Evolutionary conservation across 2,329 filamentous ascomycete species (phyloP).

Genomic region (Microsporum ferrugineum): DNA sequence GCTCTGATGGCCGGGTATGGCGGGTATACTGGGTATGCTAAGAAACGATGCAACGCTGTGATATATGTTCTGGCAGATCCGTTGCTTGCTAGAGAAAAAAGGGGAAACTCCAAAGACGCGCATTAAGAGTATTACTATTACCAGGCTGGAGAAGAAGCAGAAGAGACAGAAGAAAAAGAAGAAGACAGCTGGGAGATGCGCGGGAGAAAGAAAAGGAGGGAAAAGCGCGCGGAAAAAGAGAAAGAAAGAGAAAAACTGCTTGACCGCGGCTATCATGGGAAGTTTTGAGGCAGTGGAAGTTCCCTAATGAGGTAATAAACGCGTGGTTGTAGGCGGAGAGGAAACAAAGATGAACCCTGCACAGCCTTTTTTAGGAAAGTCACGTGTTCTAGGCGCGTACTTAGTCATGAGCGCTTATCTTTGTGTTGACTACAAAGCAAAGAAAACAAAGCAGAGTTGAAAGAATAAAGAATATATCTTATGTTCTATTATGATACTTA

Average conservation of each 20-base stretch:
- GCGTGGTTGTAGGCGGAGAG: neutral
- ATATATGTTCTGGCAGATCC: neutral
- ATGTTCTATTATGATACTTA: neutral
- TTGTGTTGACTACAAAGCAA: neutral
- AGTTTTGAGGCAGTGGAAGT: conserved; percentile 6
- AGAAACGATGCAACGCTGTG: neutral
- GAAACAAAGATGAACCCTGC: neutral
- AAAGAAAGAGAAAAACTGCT: neutral
- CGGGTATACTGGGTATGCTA: neutral
- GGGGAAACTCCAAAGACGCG: neutral
- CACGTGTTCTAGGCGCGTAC: neutral
- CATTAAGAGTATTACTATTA: conserved; percentile 1
- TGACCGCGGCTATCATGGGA: conserved; percentile 6
- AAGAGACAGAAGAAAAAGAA: neutral
- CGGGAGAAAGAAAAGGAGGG: neutral
- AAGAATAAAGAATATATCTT: neutral
- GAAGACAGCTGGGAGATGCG: neutral
- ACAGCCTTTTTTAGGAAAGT: neutral
- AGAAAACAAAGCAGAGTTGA: neutral
- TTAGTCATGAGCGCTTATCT: neutral
- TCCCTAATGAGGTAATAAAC: conserved; percentile 6
- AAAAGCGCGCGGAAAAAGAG: conserved; percentile 3
- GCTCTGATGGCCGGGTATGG: conserved; percentile 1
- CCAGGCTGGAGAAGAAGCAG: neutral
- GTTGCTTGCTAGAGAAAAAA: neutral